A percentile compares a stretch with the other conserved stretches of the same genome.
Evolutionary conservation across 176 grass and related monocot species (phyloP).

Genomic region (Thalia dealbata): DNA sequence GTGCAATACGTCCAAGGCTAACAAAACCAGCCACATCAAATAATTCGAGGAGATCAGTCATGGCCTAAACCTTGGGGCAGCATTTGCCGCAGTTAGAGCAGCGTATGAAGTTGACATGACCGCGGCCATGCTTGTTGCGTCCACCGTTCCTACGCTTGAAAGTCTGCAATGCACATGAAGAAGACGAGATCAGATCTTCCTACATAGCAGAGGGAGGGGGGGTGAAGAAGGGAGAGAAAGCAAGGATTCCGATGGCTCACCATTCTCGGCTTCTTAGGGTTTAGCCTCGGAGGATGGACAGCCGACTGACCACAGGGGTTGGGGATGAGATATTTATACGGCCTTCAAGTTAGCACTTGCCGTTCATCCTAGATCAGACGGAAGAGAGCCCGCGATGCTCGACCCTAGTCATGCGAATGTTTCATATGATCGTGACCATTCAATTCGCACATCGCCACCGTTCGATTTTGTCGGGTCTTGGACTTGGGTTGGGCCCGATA

Average conservation of each 20-base stretch:
- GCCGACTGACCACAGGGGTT: not conserved
- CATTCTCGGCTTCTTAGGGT: not conserved
- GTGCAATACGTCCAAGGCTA: too few relatives aligned
- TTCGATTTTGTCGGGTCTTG: not conserved
- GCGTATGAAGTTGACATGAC: constrained; percentile 3
- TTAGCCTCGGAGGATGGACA: not conserved
- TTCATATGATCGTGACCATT: not conserved
- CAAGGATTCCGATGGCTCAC: not conserved
- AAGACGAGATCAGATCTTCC: not conserved
- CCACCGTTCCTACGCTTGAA: constrained; percentile 10
- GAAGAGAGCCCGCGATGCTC: not conserved
- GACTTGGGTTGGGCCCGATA: not conserved
- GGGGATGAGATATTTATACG: not conserved
- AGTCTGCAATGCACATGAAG: not conserved
- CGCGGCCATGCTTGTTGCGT: constrained; percentile 14
- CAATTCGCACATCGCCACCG: not conserved
- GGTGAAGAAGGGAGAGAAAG: not conserved
- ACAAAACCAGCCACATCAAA: too few relatives aligned
- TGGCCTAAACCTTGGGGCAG: constrained; percentile 4
- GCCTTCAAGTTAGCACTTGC: not conserved
- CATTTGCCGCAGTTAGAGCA: constrained; percentile 11
- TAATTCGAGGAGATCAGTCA: too few relatives aligned
- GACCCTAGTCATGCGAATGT: not conserved
- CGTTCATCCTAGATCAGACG: not conserved
- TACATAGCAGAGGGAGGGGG: not conserved